Conservation (phyloP, 305 asterid genomes). For the Solanum hybrid region DNA sequence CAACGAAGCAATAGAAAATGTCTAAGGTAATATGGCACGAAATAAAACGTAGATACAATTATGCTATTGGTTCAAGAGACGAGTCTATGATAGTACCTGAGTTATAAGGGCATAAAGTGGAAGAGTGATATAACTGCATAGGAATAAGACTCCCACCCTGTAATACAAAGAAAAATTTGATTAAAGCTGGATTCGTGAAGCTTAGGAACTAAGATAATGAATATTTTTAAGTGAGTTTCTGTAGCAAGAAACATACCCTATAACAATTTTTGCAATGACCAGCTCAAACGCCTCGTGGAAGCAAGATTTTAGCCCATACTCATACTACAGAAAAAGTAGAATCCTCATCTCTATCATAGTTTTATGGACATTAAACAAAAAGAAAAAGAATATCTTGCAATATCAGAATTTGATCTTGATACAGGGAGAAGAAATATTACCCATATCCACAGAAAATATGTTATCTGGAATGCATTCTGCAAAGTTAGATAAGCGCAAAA, state of each 20-base stretch:
- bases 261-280: slow-evolving; percentile 41
- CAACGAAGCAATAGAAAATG: not conserved
- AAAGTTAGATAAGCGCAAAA: not conserved
- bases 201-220: not conserved
- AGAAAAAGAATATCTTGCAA: not conserved
- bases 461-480: slow-evolving; percentile 89
- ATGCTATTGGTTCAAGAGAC: not conserved
- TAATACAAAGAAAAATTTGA: not conserved
- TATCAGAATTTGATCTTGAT: not conserved
- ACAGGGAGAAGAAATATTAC: slow-evolving; percentile 31
- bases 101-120: slow-evolving; percentile 80
- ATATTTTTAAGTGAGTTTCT: not conserved
- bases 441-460: slow-evolving; percentile 87
- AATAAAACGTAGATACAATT: not conserved
- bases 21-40: not conserved
- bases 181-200: not conserved
- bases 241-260: slow-evolving; percentile 42
- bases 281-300: slow-evolving; percentile 48
- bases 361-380: not conserved
- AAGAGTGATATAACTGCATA: slow-evolving; percentile 91
- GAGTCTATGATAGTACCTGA: slow-evolving; percentile 40
- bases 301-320: slow-evolving; percentile 55
- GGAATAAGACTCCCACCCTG: slow-evolving; percentile 60
- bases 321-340: slow-evolving; percentile 49
- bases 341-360: not conserved